Base-by-base conservation (phyloP, 78 protist genomes). In the Cavenderia fasciculata region DNA sequence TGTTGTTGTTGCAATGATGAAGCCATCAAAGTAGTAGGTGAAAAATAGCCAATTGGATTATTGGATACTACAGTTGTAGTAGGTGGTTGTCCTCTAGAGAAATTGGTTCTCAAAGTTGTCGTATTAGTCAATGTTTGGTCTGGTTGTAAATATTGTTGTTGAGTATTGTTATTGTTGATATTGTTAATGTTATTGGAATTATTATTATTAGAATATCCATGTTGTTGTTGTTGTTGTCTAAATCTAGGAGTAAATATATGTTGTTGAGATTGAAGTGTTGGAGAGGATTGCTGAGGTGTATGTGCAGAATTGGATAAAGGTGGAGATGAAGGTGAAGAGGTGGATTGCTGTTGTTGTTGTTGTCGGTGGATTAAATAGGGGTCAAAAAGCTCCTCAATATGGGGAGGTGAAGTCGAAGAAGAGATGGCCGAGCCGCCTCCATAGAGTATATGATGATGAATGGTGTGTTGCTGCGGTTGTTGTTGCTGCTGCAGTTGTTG, bases 321-420 rank as follows among this genome's bases (percentile, higher is more conserved):
- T 11, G 72, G 25, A 2, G 72, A 63, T 63, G 72, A 63, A 29
- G 38, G 38, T 63, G 69, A 27, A 3, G 14, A 5, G 47, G 4
- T 63, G 51, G 18, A 19, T 40, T 14, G 72, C 51, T 36, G 72
- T n/a, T 36, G 72, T 33, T 63, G 47, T 43, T 63, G 72, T 14
- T 5, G 18, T 16, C 2, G 72, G 2, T 40, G 72, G 43, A 14
- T 43, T 4, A 4, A 40, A 63, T 56, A 19, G 62, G 12, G 54
- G 14, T 14, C 14, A 14, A 18, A 14, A 49, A 56, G 54, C 14
- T 12, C 27, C 54, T 49, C 54, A 12, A 49, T 12, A 12, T 12
- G 54, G 54, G 54, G 54, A 49, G 54, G 14, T 14, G 14, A 14
- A 12, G 54, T 12, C 54, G 14, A 18, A 14, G 54, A 14, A 12